These are phyloP conservation scores for Starmerella sirachaensis DNA, from an alignment of 805 yeast genomes.

Conservation along the genomic window DNA sequence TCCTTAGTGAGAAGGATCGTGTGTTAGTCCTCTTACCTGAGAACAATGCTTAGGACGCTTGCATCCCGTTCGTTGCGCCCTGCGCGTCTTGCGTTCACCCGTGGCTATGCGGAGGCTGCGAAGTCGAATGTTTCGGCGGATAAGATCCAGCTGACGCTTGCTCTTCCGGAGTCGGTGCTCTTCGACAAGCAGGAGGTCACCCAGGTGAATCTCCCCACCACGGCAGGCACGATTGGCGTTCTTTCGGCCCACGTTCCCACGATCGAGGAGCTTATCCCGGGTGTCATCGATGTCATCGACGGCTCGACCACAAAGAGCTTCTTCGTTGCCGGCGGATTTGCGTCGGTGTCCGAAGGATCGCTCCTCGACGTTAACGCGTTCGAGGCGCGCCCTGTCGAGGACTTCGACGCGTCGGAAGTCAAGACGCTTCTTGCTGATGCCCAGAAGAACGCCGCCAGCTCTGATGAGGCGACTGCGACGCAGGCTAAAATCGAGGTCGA, in stretches of 20 bases:
- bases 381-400: constrained; percentile 87
- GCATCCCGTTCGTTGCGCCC: constrained; percentile 21
- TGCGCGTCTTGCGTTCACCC: constrained; percentile 21
- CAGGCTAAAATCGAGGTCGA: constrained; percentile 93
- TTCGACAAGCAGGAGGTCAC: constrained; percentile 27
- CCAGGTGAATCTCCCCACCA: constrained; percentile 92
- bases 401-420: constrained; percentile 67
- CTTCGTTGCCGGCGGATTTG: constrained; percentile 94
- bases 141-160: constrained; percentile 73
- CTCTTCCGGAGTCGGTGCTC: constrained; percentile 55
- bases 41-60: constrained; percentile 21
- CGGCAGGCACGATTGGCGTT: constrained; percentile 92
- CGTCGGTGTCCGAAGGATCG: constrained; percentile 91
- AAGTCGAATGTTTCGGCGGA: constrained; percentile 38
- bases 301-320: constrained; percentile 61
- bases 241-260: constrained; percentile 96
- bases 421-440: constrained; percentile 81
- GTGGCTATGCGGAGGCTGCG: constrained; percentile 70
- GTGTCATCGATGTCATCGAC: constrained; percentile 84
- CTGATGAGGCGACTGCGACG: constrained; percentile 78
- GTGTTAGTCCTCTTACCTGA: too few species aligned
- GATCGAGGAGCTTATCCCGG: constrained; percentile 92
- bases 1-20: too few species aligned
- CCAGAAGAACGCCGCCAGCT: constrained; percentile 72
- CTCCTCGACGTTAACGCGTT: constrained; percentile 80